Evolutionary conservation across 345 rosid genomes (phyloP), one percentile per base, ranked within the genome.

Genomic region (Diplotaxis tenuifolia): DNA sequence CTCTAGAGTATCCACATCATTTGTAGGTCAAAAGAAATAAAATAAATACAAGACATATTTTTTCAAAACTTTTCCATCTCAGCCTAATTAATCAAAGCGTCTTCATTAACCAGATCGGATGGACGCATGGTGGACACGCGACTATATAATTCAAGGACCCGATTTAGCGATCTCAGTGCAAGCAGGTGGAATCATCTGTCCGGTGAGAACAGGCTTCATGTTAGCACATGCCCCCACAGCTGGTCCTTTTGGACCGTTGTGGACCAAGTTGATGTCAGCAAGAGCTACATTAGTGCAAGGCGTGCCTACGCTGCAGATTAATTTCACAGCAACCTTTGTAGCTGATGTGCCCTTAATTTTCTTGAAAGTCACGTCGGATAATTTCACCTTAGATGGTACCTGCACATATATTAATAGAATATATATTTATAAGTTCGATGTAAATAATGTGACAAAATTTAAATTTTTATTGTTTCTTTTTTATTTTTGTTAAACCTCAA

Each of bases 271-370:
- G 11, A 88, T 80, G 78, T 84, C 75, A 5, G 73, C n/a, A 5
- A 84, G 22, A 12, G 70, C 65, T 28, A 86, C 78, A 0, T 76
- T 69, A 25, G 78, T 27, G 74, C 86, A 85, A 2, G 87, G 86
- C 0, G 62, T 7, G 50, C 83, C 79, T 9, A 20, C 58, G 78
- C 91, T 86, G 56, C 91, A 86, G 1, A 45, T 25, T 7, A 88
- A 62, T 56, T 71, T 85, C 49, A 85, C 84, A 0, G 82, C 86
- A 0, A 70, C 15, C 45, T 45, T 62, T 21, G 86, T 63, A 0
- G 83, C 31, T 0, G 92, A 79, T n/a, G 86, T 87, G 5, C 95
- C 90, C n/a, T 68, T 29, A 6, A 89, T 78, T 68, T 81, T 79
- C 67, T 78, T 82, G 82, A 89, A 82, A 55, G 77, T 74, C 22